Evolutionary conservation across 768 basidiomycete genomes (phyloP).

Genomic region (Ephemerocybe angulata): DNA sequence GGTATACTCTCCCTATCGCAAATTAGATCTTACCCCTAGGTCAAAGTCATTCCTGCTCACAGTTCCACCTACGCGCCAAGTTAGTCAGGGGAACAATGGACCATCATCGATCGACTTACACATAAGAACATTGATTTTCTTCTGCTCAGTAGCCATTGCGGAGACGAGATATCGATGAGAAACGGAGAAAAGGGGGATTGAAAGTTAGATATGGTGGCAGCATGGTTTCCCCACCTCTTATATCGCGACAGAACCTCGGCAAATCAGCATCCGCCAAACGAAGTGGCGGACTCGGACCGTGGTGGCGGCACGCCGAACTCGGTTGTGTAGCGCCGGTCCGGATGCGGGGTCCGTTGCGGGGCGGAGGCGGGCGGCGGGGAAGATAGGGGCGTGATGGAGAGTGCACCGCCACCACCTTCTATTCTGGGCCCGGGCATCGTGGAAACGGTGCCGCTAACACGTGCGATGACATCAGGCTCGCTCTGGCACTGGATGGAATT

Average conservation of each 20-base stretch:
- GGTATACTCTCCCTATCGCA: conserved; percentile 76
- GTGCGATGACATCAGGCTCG: conserved; percentile 3
- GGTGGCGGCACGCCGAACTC: too few species aligned
- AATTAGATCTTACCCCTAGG: neutral
- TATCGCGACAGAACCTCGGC: neutral
- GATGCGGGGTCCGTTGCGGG: neutral
- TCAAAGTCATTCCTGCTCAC: conserved; percentile 19
- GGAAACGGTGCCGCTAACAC: neutral
- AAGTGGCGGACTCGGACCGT: too few species aligned
- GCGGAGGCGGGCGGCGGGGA: too few species aligned
- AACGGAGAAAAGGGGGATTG: neutral
- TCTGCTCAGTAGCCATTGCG: conserved; percentile 38
- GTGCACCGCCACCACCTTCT: too few species aligned
- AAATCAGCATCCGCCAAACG: too few species aligned
- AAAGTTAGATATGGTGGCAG: too few species aligned
- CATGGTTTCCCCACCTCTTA: neutral
- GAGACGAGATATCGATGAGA: conserved; percentile 1
- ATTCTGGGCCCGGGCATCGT: too few species aligned
- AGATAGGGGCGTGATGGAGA: too few species aligned
- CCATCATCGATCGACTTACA: conserved; percentile 42
- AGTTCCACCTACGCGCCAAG: conserved; percentile 32
- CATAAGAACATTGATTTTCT: conserved; percentile 73
- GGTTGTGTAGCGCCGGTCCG: neutral
- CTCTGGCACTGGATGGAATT: neutral
- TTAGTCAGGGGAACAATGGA: neutral